Conservation (phyloP, 495 filamentous ascomycete genomes). For the Chlorociboria aeruginascens region DNA sequence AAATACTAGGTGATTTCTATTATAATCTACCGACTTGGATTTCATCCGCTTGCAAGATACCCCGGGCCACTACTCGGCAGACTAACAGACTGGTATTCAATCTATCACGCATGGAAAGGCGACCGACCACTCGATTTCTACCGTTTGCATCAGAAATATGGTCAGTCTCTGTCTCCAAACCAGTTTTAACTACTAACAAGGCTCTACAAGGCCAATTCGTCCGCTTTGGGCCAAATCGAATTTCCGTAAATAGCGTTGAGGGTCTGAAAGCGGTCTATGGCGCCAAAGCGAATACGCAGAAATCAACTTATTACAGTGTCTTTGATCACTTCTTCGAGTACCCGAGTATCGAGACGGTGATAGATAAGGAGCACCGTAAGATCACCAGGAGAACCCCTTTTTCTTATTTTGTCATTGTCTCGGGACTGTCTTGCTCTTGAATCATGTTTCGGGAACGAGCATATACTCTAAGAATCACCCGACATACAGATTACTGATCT, state of each 20-base stretch:
- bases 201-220: constrained; percentile 31
- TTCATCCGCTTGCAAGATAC: constrained; percentile 56
- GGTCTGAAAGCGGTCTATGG: constrained; percentile 49
- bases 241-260: constrained; percentile 42
- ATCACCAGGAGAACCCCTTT: no score
- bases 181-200: not conserved
- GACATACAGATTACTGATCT: no score
- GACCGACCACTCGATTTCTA: constrained; percentile 48
- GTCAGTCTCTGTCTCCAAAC: constrained; percentile 12
- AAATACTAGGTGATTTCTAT: no score
- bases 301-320: constrained; percentile 48
- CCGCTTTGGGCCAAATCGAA: constrained; percentile 46
- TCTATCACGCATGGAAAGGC: constrained; percentile 43
- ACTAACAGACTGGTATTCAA: constrained; percentile 42
- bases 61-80: constrained; percentile 48
- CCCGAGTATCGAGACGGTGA: constrained; percentile 43
- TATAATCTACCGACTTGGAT: constrained; percentile 34
- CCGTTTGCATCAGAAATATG: constrained; percentile 44
- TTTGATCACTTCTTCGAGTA: constrained; percentile 39
- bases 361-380: constrained; percentile 41
- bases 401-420: no score
- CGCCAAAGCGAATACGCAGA: constrained; percentile 45
- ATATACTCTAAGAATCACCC: no score
- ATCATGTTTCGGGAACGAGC: no score
- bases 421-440: no score